A percentile compares a stretch with the other conserved stretches of the same genome.
These are phyloP conservation scores for Dactylellina leptospora DNA, from an alignment of 2,329 filamentous ascomycete species.

Conservation along the genomic window DNA sequence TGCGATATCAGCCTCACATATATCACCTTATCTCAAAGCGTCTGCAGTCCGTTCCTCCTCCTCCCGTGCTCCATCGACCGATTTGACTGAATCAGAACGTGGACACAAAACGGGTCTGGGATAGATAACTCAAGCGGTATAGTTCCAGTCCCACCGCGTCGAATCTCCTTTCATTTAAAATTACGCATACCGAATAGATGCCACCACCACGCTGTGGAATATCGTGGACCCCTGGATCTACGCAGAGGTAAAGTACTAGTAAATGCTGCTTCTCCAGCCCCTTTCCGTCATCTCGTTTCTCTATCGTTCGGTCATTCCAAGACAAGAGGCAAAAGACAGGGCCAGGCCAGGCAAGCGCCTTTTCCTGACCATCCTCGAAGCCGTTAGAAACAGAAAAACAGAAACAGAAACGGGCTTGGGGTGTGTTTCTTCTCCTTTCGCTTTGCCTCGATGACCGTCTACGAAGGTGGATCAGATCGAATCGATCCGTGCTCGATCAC, in stretches of 20 bases:
- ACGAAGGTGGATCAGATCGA: not conserved
- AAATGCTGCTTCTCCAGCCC: too few species aligned
- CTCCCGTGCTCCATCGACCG: not conserved
- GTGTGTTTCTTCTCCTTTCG: not conserved
- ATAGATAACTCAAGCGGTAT: slow-evolving; percentile 3
- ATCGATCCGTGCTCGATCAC: too few species aligned
- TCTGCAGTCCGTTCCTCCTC: not conserved
- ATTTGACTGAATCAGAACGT: too few species aligned
- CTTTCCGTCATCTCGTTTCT: too few species aligned
- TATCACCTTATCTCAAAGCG: slow-evolving; percentile 2
- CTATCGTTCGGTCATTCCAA: too few species aligned
- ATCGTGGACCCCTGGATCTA: slow-evolving; percentile 3
- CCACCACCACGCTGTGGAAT: not conserved
- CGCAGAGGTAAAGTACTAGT: too few species aligned
- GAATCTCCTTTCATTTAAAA: slow-evolving; percentile 25
- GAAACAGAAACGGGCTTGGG: not conserved
- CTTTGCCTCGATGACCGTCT: slow-evolving; percentile 28
- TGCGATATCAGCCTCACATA: slow-evolving; percentile 37
- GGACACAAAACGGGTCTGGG: too few species aligned
- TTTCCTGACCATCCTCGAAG: not conserved
- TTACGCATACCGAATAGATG: slow-evolving; percentile 22
- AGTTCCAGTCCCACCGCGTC: slow-evolving; percentile 12
- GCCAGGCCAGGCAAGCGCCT: too few species aligned
- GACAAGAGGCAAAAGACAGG: too few species aligned
- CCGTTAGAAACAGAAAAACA: slow-evolving; percentile 1